A percentile compares a stretch with the other conserved stretches of the same genome.
Evolutionary conservation across 495 filamentous ascomycete genomes (phyloP).

Genomic region (Rostrohypoxylon terebratum): DNA sequence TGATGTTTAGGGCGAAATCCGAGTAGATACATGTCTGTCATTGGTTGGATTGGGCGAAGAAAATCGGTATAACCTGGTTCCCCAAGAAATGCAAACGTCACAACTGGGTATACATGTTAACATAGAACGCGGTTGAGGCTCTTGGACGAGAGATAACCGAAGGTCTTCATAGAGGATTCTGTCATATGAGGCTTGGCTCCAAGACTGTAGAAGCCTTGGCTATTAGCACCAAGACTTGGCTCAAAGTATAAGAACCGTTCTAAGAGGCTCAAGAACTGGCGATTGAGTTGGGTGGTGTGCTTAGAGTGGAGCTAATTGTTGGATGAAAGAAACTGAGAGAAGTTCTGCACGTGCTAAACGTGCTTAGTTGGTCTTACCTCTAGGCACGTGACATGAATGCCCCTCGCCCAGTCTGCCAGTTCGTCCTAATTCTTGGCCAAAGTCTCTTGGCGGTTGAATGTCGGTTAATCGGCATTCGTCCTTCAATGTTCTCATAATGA

Average conservation of each 20-base stretch:
- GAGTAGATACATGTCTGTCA: neutral
- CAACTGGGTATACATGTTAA: slow-evolving; percentile 15
- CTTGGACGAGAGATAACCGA: slow-evolving; percentile 23
- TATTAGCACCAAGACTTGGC: slow-evolving; percentile 37
- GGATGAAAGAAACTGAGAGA: neutral
- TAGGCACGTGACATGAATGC: slow-evolving; percentile 32
- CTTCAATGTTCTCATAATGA: neutral
- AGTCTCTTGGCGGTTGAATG: slow-evolving; percentile 35
- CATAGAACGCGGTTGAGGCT: slow-evolving; percentile 38
- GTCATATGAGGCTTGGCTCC: slow-evolving; percentile 28
- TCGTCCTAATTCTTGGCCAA: slow-evolving; percentile 27
- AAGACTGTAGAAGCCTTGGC: slow-evolving; percentile 38
- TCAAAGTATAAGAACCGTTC: slow-evolving; percentile 11
- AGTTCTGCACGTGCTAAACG: slow-evolving; percentile 23
- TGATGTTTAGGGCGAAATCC: slow-evolving; percentile 17
- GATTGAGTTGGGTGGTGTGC: slow-evolving; percentile 8
- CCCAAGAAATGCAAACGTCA: slow-evolving; percentile 43
- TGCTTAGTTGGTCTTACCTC: slow-evolving; percentile 11
- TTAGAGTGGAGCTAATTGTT: slow-evolving; percentile 16
- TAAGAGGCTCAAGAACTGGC: slow-evolving; percentile 23
- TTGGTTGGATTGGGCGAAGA: slow-evolving; percentile 15
- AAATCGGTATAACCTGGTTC: slow-evolving; percentile 13
- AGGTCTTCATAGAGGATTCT: slow-evolving; percentile 18
- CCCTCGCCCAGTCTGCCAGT: too few relatives aligned
- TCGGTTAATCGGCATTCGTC: slow-evolving; percentile 39